These are phyloP conservation scores for Rubroboletus satanas DNA, from an alignment of 768 basidiomycete genomes.

Conservation along the genomic window DNA sequence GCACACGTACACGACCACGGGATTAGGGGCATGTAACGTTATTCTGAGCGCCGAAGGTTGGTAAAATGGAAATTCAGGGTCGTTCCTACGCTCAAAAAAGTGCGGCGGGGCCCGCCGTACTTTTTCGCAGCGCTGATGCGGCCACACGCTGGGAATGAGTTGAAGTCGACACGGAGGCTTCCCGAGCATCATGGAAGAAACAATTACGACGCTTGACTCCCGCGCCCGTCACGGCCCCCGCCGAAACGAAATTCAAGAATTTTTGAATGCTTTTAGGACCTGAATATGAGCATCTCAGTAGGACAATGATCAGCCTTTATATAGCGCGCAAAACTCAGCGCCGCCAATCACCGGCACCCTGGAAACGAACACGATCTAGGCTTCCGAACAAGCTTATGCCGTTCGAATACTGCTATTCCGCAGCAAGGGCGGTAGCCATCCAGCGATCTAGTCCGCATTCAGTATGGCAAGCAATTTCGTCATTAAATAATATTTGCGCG, in stretches of 20 bases:
- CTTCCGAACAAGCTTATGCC: not conserved
- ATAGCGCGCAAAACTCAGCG: not conserved
- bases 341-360: not conserved
- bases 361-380: not conserved
- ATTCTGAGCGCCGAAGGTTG: too few relatives aligned
- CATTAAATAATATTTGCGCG: too few relatives aligned
- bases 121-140: too few relatives aligned
- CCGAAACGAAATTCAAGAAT: not conserved
- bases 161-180: not conserved
- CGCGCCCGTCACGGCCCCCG: not conserved
- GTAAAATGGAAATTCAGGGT: too few relatives aligned
- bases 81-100: too few relatives aligned
- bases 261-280: not conserved
- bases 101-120: too few relatives aligned
- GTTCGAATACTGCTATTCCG: not conserved
- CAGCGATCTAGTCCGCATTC: not conserved
- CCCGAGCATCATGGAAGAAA: not conserved
- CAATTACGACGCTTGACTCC: not conserved
- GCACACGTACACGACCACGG: not conserved
- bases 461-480: too few relatives aligned
- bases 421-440: not conserved
- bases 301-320: not conserved
- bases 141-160: not conserved
- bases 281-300: too few relatives aligned
- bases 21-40: too few relatives aligned